A percentile compares a stretch with the other conserved stretches of the same genome.
These are phyloP conservation scores for Coprinopsis cinerea DNA, from an alignment of 768 basidiomycete genomes.

Conservation along the genomic window DNA sequence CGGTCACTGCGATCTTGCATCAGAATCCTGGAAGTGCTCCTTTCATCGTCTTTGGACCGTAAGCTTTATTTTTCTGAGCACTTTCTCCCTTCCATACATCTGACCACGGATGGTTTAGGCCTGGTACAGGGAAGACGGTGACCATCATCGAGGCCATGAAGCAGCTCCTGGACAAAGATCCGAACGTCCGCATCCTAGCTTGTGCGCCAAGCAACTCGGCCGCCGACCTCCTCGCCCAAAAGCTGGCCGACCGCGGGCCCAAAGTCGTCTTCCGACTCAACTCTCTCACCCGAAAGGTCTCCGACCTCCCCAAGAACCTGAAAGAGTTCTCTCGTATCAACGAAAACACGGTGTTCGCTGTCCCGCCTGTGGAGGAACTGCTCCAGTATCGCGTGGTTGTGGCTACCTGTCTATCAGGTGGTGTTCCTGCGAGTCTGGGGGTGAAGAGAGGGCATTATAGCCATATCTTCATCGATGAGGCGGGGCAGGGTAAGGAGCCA, in stretches of 20 bases:
- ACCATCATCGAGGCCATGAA: constrained; percentile 58
- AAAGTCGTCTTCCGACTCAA: constrained; percentile 48
- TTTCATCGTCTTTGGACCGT: constrained; percentile 64
- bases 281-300: constrained; percentile 36
- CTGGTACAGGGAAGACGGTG: constrained; percentile 65
- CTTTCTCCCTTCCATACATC: not conserved
- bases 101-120: constrained; percentile 25
- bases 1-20: constrained; percentile 42
- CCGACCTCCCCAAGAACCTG: constrained; percentile 33
- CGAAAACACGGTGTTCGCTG: constrained; percentile 35
- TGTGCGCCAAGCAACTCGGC: constrained; percentile 69
- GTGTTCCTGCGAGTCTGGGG: constrained; percentile 42
- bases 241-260: constrained; percentile 30
- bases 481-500: constrained; percentile 59
- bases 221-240: constrained; percentile 50
- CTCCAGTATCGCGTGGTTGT: constrained; percentile 47
- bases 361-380: constrained; percentile 37
- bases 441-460: constrained; percentile 48
- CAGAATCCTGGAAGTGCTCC: constrained; percentile 43
- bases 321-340: constrained; percentile 33
- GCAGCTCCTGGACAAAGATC: constrained; percentile 42
- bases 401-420: constrained; percentile 51
- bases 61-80: constrained; percentile 19
- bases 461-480: constrained; percentile 62
- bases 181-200: constrained; percentile 44